Base-by-base conservation (phyloP, 495 filamentous ascomycete species). In the Parmelia sp. region DNA sequence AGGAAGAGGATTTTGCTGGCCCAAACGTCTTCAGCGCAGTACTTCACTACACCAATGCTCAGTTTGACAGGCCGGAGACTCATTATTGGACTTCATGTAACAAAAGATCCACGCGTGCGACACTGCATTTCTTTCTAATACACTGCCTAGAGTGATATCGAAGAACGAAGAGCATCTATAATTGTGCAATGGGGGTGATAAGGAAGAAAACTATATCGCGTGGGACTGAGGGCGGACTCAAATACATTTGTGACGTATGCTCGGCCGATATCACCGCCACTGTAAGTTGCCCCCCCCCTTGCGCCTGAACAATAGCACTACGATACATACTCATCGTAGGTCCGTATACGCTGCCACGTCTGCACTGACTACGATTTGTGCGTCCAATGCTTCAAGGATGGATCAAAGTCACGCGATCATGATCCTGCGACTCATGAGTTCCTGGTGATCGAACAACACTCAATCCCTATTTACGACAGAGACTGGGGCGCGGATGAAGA, bases 401-500 rank as follows among this genome's bases (percentile, higher is more conserved):
- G 89, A 55, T 80, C 86, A 60, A 80, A 81, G 58, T 89, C 90
- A 61, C 86, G 87, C 60, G 86, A 88, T 63, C 94, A 99, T 72
- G 85, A 93, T 65, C 92, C 92, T 44, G 78, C 82, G 4, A 88
- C 89, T 6, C 94, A 99, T 74, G 80, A 89, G 27, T 97, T 85
- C 72, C 88, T 89, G 69, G 94, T 99, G 57, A 97, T 97, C 69
- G 94, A 99, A 71, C 94, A 97, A 71, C 95, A 99, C 73, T 96
- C 91, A 1, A 92, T 97, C 47, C 94, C 94, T 1, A 97, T 99
- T 45, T 99, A 96, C 68, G 86, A 91, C 65, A 83, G 83, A 62
- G 93, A 96, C 65, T 99, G 94, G 94, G 94, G 94, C 49, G 94
- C 94, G 9, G 94, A 99, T 72, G 94, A 99, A 72, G 94, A 99